Evolutionary conservation across 306 rosid genomes (phyloP).

Genomic region (Cucumis sativus): Cucumber_9930_V3 NC_026660.2:12198501-12199000

Average conservation of each 20-base stretch:
- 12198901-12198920: neutral
- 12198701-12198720: neutral
- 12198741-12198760: too few relatives aligned
- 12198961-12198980: too few relatives aligned
- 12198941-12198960: neutral
- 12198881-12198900: neutral
- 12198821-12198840: neutral
- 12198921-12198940: neutral
- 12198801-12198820: neutral
- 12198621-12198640: neutral
- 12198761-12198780: neutral
- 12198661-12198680: neutral
- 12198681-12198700: neutral
- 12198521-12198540: neutral
- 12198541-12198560: neutral
- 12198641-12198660: neutral
- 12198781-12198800: neutral
- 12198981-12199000: too few relatives aligned
- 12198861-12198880: neutral
- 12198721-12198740: neutral
- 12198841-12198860: neutral
- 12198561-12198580: neutral
- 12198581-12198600: neutral
- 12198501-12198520: neutral
- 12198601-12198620: neutral